Evolutionary conservation across 192 early-diverging fungal genomes (phyloP).

Genomic region (Coemansia sp.): DNA sequence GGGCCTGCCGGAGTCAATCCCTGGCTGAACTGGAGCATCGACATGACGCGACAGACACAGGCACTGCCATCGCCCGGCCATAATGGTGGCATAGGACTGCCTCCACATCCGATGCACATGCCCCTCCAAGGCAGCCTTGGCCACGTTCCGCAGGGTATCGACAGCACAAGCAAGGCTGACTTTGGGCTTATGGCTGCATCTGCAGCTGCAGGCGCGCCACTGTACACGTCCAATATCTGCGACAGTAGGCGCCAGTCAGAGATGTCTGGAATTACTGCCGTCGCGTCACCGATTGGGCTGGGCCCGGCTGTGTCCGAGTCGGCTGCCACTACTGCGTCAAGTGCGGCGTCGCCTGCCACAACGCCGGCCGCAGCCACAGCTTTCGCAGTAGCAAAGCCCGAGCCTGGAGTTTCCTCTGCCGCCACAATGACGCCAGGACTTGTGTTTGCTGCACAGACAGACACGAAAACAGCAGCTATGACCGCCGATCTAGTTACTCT

Average conservation of each 20-base stretch:
- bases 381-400: conserved; percentile 1
- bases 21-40: conserved; percentile 37
- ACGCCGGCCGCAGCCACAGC: conserved; percentile 23
- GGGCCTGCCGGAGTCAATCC: conserved; percentile 10
- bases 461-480: background rate
- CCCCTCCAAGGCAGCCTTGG: background rate
- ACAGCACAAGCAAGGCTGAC: conserved; percentile 9
- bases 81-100: conserved; percentile 3
- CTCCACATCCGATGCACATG: conserved; percentile 4
- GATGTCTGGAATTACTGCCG: conserved; percentile 51
- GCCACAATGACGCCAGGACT: conserved; percentile 1
- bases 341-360: conserved; percentile 26
- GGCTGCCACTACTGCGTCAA: conserved; percentile 21
- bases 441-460: background rate
- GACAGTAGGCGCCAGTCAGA: conserved; percentile 56
- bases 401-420: background rate
- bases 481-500: conserved; percentile 3
- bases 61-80: background rate
- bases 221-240: conserved; percentile 46
- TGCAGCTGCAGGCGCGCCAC: conserved; percentile 9
- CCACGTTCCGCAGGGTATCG: background rate
- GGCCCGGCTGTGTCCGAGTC: conserved; percentile 15
- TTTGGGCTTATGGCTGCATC: conserved; percentile 9
- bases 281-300: conserved; percentile 40
- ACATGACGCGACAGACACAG: conserved; percentile 18